Conservation (phyloP, 345 rosid genomes). For the thale cress (Arabidopsis thaliana) region TAIR10.1 NC_003070.9:17807501-17808000, state of each 20-base stretch:
- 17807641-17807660: background rate
- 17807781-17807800: background rate
- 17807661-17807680: constrained; percentile 8
- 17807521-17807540: constrained; percentile 93
- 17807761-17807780: constrained; percentile 15
- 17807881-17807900: constrained; percentile 91
- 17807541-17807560: constrained; percentile 84
- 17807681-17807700: background rate
- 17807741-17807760: constrained; percentile 8
- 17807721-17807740: background rate
- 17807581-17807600: constrained; percentile 82
- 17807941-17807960: constrained; percentile 94
- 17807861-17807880: constrained; percentile 79
- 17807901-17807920: constrained; percentile 97
- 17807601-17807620: constrained; percentile 4
- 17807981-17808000: constrained; percentile 92
- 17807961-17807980: constrained; percentile 95
- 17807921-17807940: constrained; percentile 87
- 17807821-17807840: constrained; percentile 91
- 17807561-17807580: constrained; percentile 97
- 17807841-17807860: constrained; percentile 91
- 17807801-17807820: background rate
- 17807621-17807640: constrained; percentile 15
- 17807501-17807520: constrained; percentile 94
- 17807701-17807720: background rate